A percentile compares a stretch with the other conserved stretches of the same genome.
phyloP scores from a whole-genome alignment of 345 rosid species.

The Populus euphratica region DNA sequence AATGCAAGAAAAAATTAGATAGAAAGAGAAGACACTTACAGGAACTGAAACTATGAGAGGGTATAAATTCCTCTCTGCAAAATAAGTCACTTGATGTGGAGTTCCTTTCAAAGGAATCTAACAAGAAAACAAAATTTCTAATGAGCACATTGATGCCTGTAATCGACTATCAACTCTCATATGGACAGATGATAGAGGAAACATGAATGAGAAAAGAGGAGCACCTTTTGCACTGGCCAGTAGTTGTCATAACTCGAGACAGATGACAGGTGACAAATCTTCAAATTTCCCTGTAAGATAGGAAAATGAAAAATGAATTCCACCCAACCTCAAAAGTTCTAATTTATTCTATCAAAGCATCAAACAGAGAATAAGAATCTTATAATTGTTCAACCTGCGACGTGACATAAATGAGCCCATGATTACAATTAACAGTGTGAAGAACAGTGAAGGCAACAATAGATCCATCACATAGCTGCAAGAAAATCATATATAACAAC shows the following conservation, averaged over 20 bases:
- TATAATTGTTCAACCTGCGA: slow-evolving; percentile 56
- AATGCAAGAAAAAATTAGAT: not conserved
- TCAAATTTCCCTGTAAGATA: slow-evolving; percentile 66
- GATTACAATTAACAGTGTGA: slow-evolving; percentile 95
- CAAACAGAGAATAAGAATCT: slow-evolving; percentile 4
- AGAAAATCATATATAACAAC: slow-evolving; percentile 5
- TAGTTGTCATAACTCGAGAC: slow-evolving; percentile 80
- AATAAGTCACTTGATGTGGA: slow-evolving; percentile 97
- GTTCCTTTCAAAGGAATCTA: slow-evolving; percentile 91
- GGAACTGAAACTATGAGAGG: slow-evolving; percentile 84
- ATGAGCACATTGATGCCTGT: slow-evolving; percentile 8
- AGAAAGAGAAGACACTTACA: slow-evolving; percentile 42
- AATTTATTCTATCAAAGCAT: not conserved
- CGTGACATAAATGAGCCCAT: slow-evolving; percentile 89
- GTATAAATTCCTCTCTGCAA: slow-evolving; percentile 81
- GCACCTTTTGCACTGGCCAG: slow-evolving; percentile 96
- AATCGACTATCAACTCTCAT: not conserved
- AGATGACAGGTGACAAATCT: slow-evolving; percentile 91
- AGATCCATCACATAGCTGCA: slow-evolving; percentile 92
- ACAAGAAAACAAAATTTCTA: slow-evolving; percentile 21
- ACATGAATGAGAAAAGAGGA: not conserved
- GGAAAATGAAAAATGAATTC: slow-evolving; percentile 13
- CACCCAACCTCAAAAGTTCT: not conserved
- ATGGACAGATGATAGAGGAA: not conserved
- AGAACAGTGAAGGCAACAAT: slow-evolving; percentile 95